Percentiles rank a stretch among this genome's conserved stretches.
Conservation (phyloP, 2,329 filamentous ascomycete genomes). For the Torrubiella hemipterigena region DNA sequence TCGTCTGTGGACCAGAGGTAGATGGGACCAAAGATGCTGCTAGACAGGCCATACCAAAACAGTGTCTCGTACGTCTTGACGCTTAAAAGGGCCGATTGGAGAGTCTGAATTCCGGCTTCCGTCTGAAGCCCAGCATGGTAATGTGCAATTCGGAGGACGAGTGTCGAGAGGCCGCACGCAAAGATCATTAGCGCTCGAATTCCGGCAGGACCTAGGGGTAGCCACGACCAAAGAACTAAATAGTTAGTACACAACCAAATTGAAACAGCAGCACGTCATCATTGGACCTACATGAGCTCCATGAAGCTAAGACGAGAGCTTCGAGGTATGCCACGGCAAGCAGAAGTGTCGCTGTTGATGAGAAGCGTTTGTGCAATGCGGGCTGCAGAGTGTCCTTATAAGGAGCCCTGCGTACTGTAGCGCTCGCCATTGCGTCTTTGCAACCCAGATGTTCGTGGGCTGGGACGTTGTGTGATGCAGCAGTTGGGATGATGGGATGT, state of each 20-base stretch:
- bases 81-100: conserved; percentile 44
- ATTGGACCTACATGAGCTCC: conserved; percentile 50
- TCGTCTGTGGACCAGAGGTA: conserved; percentile 62
- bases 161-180: conserved; percentile 61
- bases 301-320: conserved; percentile 57
- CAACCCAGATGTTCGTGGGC: conserved; percentile 20
- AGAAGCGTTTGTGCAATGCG: conserved; percentile 76
- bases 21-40: conserved; percentile 66
- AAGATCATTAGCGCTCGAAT: conserved; percentile 67
- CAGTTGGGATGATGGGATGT: not conserved
- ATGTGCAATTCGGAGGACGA: conserved; percentile 76
- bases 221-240: conserved; percentile 74
- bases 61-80: conserved; percentile 56
- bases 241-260: conserved; percentile 3
- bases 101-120: conserved; percentile 52
- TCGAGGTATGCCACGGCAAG: conserved; percentile 62
- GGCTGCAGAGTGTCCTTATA: conserved; percentile 91
- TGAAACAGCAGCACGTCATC: conserved; percentile 2
- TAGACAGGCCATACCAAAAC: conserved; percentile 66
- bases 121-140: conserved; percentile 65
- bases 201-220: conserved; percentile 65
- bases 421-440: conserved; percentile 36
- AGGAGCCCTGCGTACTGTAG: conserved; percentile 42
- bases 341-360: conserved; percentile 59
- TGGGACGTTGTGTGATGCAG: conserved; percentile 6